Evolutionary conservation across 345 rosid species (phyloP), one percentile per base, ranked within the genome.

Genomic region (Hypericum perforatum): DNA sequence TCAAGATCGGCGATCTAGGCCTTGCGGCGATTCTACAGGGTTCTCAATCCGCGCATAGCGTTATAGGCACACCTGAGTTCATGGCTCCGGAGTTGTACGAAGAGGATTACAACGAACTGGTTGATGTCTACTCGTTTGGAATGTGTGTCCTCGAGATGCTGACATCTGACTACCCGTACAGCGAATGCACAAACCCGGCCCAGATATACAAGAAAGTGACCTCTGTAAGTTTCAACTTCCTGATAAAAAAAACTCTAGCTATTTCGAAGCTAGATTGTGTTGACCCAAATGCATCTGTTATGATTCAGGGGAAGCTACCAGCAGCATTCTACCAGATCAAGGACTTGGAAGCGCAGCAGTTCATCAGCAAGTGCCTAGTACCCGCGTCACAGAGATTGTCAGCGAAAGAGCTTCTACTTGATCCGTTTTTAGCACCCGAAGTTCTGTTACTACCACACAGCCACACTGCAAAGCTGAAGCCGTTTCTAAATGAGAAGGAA

Each of bases 291-390:
- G 49, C 45, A n/a, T 14, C 56, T 45, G 61, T 5, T 48, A 10
- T 68, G 46, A 52, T 62, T 40, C 74, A 85, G 95, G 95, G 95
- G 61, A 82, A 78, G 69, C 67, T 85, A 29, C 95, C 95, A 5
- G 76, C 68, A 56, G 83, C 85, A 36, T 80, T 74, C 68, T 80
- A 82, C 72, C 48, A 70, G 69, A 68, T 85, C 68, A 63, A 54
- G 43, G 85, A 80, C 72, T 53, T 65, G 9, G 87, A 82, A 72
- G 85, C 87, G 44, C 85, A 76, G 70, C 56, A 65, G 47, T 85
- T 85, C 60, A 72, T 85, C 5, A 78, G 82, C 46, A 79, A 73
- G 63, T 85, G 94, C 59, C 68, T 85, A 9, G 81, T 71, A 44
- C 8, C 75, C 63, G 89, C 78, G 55, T 79, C 89, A 10, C 78